Evolutionary conservation across 176 grass and related monocot genomes (phyloP).

Genomic region (Canna indica): DNA sequence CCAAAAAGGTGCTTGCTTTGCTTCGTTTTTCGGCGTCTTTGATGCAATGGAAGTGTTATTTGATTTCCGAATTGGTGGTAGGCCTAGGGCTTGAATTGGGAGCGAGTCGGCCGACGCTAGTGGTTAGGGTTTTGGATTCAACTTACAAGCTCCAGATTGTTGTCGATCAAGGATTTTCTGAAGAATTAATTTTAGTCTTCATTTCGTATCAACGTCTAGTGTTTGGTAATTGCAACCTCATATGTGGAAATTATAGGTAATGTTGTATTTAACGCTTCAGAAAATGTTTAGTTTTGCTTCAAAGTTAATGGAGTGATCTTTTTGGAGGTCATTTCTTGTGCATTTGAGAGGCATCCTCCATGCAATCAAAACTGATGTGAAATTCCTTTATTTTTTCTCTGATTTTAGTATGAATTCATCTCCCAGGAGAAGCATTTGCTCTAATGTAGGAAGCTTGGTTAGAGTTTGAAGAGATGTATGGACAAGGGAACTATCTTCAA

Average conservation of each 20-base stretch:
- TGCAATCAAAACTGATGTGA: not conserved
- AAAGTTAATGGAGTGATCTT: not conserved
- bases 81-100: no score
- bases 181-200: not conserved
- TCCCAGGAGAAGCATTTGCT: not conserved
- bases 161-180: not conserved
- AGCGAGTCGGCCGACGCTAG: no score
- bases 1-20: no score
- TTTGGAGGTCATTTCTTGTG: not conserved
- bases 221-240: not conserved
- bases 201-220: not conserved
- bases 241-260: not conserved
- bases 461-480: constrained; percentile 5
- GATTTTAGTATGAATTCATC: not conserved
- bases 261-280: not conserved
- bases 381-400: not conserved
- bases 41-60: no score
- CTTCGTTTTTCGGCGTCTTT: no score
- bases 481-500: constrained; percentile 14
- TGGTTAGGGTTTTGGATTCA: not conserved
- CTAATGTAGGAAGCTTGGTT: not conserved
- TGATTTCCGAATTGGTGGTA: no score
- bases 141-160: not conserved
- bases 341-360: not conserved
- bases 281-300: not conserved